These are phyloP conservation scores for Chytriomyces sp. DNA, from an alignment of 192 early-diverging fungal genomes.

Conservation along the genomic window DNA sequence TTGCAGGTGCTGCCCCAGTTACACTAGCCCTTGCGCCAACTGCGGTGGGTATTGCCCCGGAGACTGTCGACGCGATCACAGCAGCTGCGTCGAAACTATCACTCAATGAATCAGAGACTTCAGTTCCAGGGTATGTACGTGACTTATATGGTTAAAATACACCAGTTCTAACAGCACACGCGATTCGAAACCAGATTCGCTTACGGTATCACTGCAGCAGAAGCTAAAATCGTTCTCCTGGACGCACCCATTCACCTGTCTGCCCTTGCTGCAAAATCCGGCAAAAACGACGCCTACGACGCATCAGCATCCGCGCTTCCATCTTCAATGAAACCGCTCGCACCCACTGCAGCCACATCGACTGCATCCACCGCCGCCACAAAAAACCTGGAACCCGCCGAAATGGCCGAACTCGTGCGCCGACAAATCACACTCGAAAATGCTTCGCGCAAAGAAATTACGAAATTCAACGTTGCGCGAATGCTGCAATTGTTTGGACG, in stretches of 20 bases:
- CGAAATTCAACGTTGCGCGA: constrained; percentile 74
- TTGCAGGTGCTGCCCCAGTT: not conserved
- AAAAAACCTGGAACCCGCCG: constrained; percentile 15
- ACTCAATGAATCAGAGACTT: not conserved
- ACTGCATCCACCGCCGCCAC: not conserved
- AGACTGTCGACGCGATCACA: not conserved
- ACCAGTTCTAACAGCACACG: not conserved
- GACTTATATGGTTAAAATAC: not conserved
- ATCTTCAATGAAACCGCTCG: not conserved
- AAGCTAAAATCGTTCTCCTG: constrained; percentile 45
- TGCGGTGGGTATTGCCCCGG: not conserved
- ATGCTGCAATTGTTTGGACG: constrained; percentile 81
- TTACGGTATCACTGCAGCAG: constrained; percentile 46
- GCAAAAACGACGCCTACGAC: constrained; percentile 12
- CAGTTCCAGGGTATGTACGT: not conserved
- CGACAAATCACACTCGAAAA: constrained; percentile 82
- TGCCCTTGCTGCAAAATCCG: constrained; percentile 5
- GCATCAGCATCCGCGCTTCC: not conserved
- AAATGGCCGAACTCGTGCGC: constrained; percentile 56
- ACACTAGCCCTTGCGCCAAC: not conserved
- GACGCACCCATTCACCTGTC: constrained; percentile 37
- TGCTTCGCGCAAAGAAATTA: constrained; percentile 74
- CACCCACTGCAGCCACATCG: not conserved
- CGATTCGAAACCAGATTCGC: constrained; percentile 29
- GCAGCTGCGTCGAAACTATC: not conserved